Percentiles rank a stretch among this genome's conserved stretches.
Conservation (phyloP, 2,329 filamentous ascomycete genomes). For the Geosmithia flava region DNA sequence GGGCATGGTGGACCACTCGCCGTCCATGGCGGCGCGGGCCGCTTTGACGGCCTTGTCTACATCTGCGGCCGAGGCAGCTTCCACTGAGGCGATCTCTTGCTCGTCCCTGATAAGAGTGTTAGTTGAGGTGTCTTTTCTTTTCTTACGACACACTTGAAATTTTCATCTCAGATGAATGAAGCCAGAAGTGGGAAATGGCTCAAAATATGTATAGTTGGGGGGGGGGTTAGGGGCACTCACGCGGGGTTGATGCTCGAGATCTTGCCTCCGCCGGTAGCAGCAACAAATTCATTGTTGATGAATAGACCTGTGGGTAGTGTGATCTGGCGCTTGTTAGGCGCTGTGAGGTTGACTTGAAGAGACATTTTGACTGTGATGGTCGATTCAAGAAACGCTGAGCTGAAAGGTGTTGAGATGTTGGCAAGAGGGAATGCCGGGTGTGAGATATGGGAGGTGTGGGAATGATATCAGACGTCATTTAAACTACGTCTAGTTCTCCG, state of each 20-base stretch:
- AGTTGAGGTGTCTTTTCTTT: background rate
- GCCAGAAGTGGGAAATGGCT: background rate
- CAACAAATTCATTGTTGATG: constrained; percentile 8
- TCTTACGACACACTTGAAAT: too few species aligned
- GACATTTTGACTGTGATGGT: background rate
- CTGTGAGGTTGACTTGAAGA: constrained; percentile 3
- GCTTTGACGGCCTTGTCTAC: constrained; percentile 13
- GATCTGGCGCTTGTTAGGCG: constrained; percentile 9
- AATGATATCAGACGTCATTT: too few species aligned
- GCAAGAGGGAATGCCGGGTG: too few species aligned
- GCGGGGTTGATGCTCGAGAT: constrained; percentile 7
- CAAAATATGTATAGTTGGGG: background rate
- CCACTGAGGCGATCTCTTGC: constrained; percentile 5
- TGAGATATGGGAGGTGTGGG: too few species aligned
- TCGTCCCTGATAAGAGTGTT: constrained; percentile 5
- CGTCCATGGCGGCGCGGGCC: constrained; percentile 48
- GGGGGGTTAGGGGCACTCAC: constrained; percentile 2
- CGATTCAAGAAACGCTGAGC: too few species aligned
- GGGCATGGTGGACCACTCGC: constrained; percentile 24
- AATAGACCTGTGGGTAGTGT: constrained; percentile 18
- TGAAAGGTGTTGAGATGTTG: too few species aligned
- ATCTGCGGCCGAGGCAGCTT: constrained; percentile 13
- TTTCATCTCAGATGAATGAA: too few species aligned
- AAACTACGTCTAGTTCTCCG: too few species aligned
- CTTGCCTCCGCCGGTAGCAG: constrained; percentile 3